Conservation (phyloP, 176 grass and related monocot genomes). For the Eragrostis nindensis region DNA sequence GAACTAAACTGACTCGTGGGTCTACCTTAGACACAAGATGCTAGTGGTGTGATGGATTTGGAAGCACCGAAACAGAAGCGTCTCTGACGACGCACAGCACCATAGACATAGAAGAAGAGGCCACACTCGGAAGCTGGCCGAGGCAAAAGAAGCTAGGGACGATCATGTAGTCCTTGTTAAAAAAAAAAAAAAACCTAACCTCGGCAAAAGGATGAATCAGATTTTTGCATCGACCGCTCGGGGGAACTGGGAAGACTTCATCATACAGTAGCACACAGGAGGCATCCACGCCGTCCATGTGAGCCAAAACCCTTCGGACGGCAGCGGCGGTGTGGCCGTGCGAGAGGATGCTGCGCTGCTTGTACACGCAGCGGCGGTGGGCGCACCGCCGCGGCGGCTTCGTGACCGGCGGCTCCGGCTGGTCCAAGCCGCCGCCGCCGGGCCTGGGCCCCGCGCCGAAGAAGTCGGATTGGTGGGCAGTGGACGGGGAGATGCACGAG, state of each 20-base stretch:
- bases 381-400: constrained; percentile 53
- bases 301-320: constrained; percentile 3
- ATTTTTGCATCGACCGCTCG: background rate
- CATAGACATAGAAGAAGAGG: too few species aligned
- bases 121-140: too few species aligned
- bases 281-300: background rate
- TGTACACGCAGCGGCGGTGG: constrained; percentile 54
- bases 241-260: background rate
- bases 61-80: too few species aligned
- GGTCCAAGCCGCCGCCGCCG: constrained; percentile 34
- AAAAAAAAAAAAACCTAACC: too few species aligned
- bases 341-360: constrained; percentile 50
- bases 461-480: constrained; percentile 92
- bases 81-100: too few species aligned
- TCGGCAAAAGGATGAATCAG: too few species aligned
- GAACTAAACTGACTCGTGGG: too few species aligned
- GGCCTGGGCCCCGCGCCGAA: constrained; percentile 30
- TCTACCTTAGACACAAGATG: too few species aligned
- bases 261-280: background rate
- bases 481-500: constrained; percentile 98
- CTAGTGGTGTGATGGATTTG: too few species aligned
- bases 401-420: constrained; percentile 44
- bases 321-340: background rate
- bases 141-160: too few species aligned
- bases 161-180: too few species aligned